phyloP scores from a whole-genome alignment of 23 red algal genomes.

The Gracilaria vermiculophylla region DNA sequence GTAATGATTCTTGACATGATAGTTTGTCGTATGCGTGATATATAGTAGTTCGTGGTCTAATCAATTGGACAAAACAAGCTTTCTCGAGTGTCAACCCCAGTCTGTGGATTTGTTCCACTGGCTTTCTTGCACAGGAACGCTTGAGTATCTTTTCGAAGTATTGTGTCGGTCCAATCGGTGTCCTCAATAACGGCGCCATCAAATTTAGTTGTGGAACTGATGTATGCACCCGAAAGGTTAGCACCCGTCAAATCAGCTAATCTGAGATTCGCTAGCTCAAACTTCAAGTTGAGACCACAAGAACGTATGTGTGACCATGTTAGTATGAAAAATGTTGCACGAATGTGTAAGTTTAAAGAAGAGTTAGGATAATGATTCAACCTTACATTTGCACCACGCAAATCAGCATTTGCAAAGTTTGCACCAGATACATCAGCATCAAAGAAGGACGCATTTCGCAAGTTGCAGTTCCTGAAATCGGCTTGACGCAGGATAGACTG shows the following conservation, averaged over 20 bases:
- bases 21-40: too few relatives aligned
- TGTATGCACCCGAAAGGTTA: conserved; percentile 82
- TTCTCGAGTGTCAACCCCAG: conserved; percentile 76
- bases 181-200: conserved; percentile 72
- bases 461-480: conserved; percentile 77
- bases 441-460: conserved; percentile 95
- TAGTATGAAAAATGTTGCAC: background rate
- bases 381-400: conserved; percentile 66
- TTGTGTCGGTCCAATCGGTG: conserved; percentile 85
- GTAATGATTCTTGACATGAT: too few relatives aligned
- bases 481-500: conserved; percentile 79
- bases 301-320: background rate
- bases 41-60: too few relatives aligned
- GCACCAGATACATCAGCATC: conserved; percentile 85
- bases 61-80: conserved; percentile 75
- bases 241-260: conserved; percentile 78
- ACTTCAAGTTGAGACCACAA: background rate
- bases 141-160: conserved; percentile 91
- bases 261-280: conserved; percentile 94
- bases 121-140: conserved; percentile 82
- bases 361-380: background rate
- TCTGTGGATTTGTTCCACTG: conserved; percentile 68
- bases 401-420: conserved; percentile 77
- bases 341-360: background rate
- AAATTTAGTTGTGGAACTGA: conserved; percentile 84